A percentile compares a stretch with the other conserved stretches of the same genome.
phyloP scores from a whole-genome alignment of 2,329 filamentous ascomycete genomes.

The Dactylonectria macrodidyma region DNA sequence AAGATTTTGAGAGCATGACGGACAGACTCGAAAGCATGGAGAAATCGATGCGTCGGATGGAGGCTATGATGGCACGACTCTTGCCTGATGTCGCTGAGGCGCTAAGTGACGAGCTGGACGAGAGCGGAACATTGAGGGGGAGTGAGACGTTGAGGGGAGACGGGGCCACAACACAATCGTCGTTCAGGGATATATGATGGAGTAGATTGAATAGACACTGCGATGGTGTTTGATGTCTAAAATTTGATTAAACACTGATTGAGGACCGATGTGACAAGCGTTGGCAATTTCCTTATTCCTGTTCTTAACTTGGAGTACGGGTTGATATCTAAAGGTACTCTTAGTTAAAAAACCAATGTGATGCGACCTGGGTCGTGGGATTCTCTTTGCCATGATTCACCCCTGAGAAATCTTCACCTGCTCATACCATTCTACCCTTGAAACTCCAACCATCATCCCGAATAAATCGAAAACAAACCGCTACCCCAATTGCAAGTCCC shows the following conservation, averaged over 20 bases:
- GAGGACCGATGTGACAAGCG: background rate
- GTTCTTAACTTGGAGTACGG: background rate
- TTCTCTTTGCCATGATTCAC: slow-evolving; percentile 1
- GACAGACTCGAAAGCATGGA: slow-evolving; percentile 66
- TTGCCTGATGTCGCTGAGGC: slow-evolving; percentile 49
- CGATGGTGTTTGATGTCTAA: slow-evolving; percentile 20
- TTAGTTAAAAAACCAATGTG: no score
- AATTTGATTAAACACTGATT: background rate
- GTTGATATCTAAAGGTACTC: background rate
- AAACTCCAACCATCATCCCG: background rate
- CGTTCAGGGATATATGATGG: slow-evolving; percentile 40
- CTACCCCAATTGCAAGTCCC: background rate
- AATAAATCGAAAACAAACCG: background rate
- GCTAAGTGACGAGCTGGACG: slow-evolving; percentile 47
- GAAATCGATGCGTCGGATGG: slow-evolving; percentile 63
- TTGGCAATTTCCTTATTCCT: background rate
- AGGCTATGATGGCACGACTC: slow-evolving; percentile 61
- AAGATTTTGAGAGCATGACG: slow-evolving; percentile 61
- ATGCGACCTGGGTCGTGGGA: background rate
- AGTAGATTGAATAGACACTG: slow-evolving; percentile 26
- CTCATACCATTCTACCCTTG: background rate
- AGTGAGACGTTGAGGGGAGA: slow-evolving; percentile 47
- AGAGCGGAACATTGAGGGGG: slow-evolving; percentile 49
- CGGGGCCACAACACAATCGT: slow-evolving; percentile 50
- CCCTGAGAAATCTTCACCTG: background rate